phyloP scores from a whole-genome alignment of 2,329 filamentous ascomycete genomes.

The Blastomyces emzantsi region DNA sequence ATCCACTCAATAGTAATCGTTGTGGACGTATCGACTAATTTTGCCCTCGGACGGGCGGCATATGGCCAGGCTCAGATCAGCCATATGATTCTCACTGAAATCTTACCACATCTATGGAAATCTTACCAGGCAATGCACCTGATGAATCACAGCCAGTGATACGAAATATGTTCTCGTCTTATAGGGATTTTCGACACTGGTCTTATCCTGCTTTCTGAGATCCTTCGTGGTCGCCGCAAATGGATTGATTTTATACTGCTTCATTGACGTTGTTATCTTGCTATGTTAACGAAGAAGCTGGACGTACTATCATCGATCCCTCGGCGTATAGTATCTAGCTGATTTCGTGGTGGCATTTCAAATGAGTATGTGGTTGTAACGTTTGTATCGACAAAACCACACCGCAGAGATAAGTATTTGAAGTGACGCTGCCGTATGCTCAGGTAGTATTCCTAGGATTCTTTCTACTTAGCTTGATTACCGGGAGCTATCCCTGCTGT shows the following conservation, averaged over 20 bases:
- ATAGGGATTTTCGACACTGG: conserved; percentile 15
- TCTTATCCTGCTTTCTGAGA: conserved; percentile 13
- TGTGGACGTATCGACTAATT: conserved; percentile 14
- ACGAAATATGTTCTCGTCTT: conserved; percentile 12
- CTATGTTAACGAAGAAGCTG: neutral
- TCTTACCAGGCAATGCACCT: conserved; percentile 22
- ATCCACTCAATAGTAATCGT: conserved; percentile 13
- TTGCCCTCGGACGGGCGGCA: conserved; percentile 11
- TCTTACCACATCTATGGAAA: neutral
- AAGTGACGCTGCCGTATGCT: conserved; percentile 10
- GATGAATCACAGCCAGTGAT: conserved; percentile 18
- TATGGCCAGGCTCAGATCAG: neutral
- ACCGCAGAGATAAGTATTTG: conserved; percentile 1
- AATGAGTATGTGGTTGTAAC: conserved; percentile 10
- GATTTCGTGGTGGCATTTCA: conserved; percentile 11
- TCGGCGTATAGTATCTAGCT: conserved; percentile 14
- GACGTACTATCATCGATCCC: conserved; percentile 13
- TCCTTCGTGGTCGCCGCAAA: conserved; percentile 12
- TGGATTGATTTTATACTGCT: conserved; percentile 9
- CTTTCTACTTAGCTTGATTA: neutral
- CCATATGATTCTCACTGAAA: neutral
- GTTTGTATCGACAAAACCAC: conserved; percentile 12
- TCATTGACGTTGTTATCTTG: neutral
- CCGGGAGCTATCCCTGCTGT: neutral
- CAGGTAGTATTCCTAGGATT: neutral